These are phyloP conservation scores for Bonia amplexicaulis DNA, from an alignment of 176 grass and related monocot species.

Conservation along the genomic window DNA sequence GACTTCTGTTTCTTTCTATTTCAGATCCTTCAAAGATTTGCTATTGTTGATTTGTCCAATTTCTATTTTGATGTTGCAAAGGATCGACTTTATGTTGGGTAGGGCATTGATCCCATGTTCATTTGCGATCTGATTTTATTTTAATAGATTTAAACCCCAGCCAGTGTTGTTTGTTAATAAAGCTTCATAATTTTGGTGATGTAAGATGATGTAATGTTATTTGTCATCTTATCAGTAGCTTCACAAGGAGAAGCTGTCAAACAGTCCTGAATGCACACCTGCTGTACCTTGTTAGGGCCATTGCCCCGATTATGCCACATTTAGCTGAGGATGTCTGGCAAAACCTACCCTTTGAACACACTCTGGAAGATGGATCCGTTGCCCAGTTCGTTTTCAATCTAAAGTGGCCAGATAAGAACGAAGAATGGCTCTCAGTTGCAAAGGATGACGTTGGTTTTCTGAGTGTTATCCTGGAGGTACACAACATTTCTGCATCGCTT, in stretches of 20 bases:
- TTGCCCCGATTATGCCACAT: slow-evolving; percentile 94
- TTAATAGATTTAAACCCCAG: background rate
- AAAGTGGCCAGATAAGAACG: slow-evolving; percentile 76
- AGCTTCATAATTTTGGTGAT: slow-evolving; percentile 3
- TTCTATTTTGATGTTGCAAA: slow-evolving; percentile 96
- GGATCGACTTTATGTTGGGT: slow-evolving; percentile 98
- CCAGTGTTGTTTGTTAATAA: background rate
- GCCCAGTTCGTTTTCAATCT: slow-evolving; percentile 79
- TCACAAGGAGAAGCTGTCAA: slow-evolving; percentile 91
- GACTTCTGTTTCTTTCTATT: slow-evolving; percentile 24
- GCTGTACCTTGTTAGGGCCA: slow-evolving; percentile 75
- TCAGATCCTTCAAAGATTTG: slow-evolving; percentile 95
- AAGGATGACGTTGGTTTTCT: slow-evolving; percentile 76
- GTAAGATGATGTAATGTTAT: background rate
- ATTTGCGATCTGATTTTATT: background rate
- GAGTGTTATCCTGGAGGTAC: slow-evolving; percentile 76
- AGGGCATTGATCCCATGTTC: slow-evolving; percentile 21
- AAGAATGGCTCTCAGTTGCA: slow-evolving; percentile 57
- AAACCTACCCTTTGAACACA: slow-evolving; percentile 80
- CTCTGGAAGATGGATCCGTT: slow-evolving; percentile 64
- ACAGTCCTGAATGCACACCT: slow-evolving; percentile 81
- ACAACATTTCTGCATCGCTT: background rate
- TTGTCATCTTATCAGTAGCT: slow-evolving; percentile 58
- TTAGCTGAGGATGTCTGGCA: slow-evolving; percentile 98
- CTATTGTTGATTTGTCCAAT: slow-evolving; percentile 93